Evolutionary conservation across 495 filamentous ascomycete species (phyloP), one percentile per base, ranked within the genome.

Genomic region (Tetracladium marchalianum): DNA sequence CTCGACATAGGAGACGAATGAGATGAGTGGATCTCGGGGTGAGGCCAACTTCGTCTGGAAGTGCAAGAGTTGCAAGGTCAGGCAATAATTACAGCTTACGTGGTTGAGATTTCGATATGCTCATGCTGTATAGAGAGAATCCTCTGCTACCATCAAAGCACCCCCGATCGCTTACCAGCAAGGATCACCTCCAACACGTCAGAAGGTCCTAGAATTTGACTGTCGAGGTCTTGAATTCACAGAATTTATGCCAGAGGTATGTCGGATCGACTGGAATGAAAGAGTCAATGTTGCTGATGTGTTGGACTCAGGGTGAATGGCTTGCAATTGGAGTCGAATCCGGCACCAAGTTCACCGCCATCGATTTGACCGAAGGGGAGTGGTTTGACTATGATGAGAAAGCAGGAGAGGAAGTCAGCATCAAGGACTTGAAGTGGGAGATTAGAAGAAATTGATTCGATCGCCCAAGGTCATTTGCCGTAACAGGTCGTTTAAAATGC

Each of bases 41-140:
- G 90, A 97, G 65, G 93, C 92, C 8, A 95, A 95, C 65, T 95
- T 98, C 62, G 92, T 98, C 39, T 97, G 90, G 90, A 85, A 79
- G 60, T 98, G 92, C 73, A 94, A 87, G 62, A 82, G 86, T 53
- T 98, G 87, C 76, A 81, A 78, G 70, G 86, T 87, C 54, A 9
- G 53, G 9, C n/a, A 24, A 33, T 41, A n/a, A n/a, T n/a, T n/a
- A 10, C 37, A 47, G 33, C n/a, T 15, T 31, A 10, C 31, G 4
- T 6, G 6, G 15, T 19, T 49, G 8, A 19, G 16, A 15, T 41
- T 27, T 15, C 43, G 41, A 38, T 40, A 12, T 54, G 35, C 37
- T 41, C 38, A 38, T 49, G 38, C 17, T 12, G 5, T 12, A 22
- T 16, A 78, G 76, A 65, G 76, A 47, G 76, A 79, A 46, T 77